These are phyloP conservation scores for Citrus trifoliata DNA, from an alignment of 345 rosid species.

Conservation along the genomic window DNA sequence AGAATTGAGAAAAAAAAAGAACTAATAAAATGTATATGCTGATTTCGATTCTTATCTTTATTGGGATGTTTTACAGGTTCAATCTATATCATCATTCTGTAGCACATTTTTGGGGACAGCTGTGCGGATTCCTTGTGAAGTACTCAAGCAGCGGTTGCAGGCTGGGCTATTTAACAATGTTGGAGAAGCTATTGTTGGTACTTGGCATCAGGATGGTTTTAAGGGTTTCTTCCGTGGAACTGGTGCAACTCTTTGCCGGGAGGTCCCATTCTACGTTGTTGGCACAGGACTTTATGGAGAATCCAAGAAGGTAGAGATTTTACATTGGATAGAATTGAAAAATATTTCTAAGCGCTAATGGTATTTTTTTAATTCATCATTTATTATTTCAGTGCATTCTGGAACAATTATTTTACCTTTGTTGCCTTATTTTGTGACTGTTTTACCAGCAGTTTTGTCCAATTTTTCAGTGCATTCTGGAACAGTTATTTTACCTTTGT, in stretches of 20 bases:
- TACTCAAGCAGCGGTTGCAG: constrained; percentile 93
- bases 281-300: constrained; percentile 92
- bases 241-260: constrained; percentile 93
- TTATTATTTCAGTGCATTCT: not conserved
- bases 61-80: constrained; percentile 53
- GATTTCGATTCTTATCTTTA: not conserved
- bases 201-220: constrained; percentile 93
- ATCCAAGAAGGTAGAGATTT: constrained; percentile 78
- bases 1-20: not conserved
- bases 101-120: constrained; percentile 95
- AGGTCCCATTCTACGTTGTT: constrained; percentile 94
- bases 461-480: not conserved
- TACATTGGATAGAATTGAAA: not conserved
- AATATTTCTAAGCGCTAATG: not conserved
- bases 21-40: not conserved
- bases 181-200: constrained; percentile 84
- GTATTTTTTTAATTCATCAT: not conserved
- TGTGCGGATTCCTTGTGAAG: constrained; percentile 95
- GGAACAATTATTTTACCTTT: not conserved
- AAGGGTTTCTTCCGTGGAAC: constrained; percentile 97
- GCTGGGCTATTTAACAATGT: constrained; percentile 88
- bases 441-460: not conserved
- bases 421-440: not conserved
- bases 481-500: not conserved
- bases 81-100: constrained; percentile 90